Evolutionary conservation across 208 protist species (phyloP).

Genomic region (Trypanosoma mega): DNA sequence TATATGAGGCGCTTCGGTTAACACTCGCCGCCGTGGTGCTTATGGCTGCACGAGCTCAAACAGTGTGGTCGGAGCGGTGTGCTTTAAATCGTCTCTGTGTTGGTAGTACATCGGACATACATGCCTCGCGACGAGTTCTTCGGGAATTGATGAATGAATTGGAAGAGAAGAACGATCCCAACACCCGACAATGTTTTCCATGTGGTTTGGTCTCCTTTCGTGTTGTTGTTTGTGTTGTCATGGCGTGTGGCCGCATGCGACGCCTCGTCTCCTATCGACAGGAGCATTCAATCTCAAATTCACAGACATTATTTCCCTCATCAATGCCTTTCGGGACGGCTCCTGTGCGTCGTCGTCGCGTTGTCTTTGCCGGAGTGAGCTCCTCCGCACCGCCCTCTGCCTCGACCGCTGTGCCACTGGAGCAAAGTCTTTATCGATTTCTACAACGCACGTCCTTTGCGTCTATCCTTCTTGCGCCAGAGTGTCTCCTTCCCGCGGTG

Average conservation of each 20-base stretch:
- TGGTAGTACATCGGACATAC: not conserved
- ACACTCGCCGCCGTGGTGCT: conserved; percentile 1
- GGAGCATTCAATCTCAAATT: not conserved
- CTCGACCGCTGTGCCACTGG: too few species aligned
- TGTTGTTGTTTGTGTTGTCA: conserved; percentile 1
- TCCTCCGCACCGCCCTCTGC: too few species aligned
- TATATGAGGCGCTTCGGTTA: conserved; percentile 15
- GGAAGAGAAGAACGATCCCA: not conserved
- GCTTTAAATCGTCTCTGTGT: conserved; percentile 13
- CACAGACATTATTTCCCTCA: not conserved
- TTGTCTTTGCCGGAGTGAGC: not conserved
- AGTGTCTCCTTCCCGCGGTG: not conserved
- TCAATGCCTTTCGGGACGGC: not conserved
- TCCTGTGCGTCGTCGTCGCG: not conserved
- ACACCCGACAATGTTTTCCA: too few species aligned
- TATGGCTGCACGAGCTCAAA: conserved; percentile 1
- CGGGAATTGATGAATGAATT: conserved; percentile 7
- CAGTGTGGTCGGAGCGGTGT: conserved; percentile 2
- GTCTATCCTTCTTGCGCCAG: not conserved
- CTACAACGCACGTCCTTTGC: too few species aligned
- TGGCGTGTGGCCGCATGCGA: conserved; percentile 18
- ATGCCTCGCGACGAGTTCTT: not conserved
- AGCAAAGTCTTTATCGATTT: too few species aligned
- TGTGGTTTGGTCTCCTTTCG: not conserved
- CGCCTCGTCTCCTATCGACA: conserved; percentile 6